Base-by-base conservation (phyloP, 106 monocot species). In the Hemerocallis citrina region DNA sequence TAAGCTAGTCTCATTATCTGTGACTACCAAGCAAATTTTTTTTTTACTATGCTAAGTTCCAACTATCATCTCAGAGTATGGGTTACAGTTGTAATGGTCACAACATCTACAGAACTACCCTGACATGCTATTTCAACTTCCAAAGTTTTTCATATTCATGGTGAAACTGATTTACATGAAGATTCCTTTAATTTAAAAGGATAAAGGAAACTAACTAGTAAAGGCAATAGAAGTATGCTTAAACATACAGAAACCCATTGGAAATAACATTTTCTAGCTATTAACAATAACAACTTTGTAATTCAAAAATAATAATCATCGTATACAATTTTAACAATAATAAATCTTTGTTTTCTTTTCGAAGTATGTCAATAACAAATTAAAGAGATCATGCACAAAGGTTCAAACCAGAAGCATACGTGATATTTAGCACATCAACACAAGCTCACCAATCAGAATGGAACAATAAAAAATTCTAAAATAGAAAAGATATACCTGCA, bases 401-500 rank as follows among this genome's bases (percentile, higher is more conserved):
- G 50, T 8, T 25, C 25, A 50, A 50, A 31, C 28, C 2, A 54
- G 1, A 54, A 54, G 31, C 54, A 31, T 0, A 24, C n/a, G n/a
- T n/a, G n/a, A n/a, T 50, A 3, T 50, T 27, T 25, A 27, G 4
- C 20, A 11, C 35, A 57, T 22, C 6, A 7, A 21, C 17, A 1
- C 35, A 36, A 57, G 57, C 35, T 20, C 3, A 11, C 8, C 9
- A 57, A 36, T 19, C 21, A 1, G 7, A 57, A 9, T 36, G 7
- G 11, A 14, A 34, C 35, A 57, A 8, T 17, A 19, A 57, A 21
- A 57, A n/a, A n/a, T n/a, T n/a, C 36, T 5, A 36, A 36, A 36
- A 57, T 12, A 8, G 10, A 21, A 21, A 9, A 57, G 35, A 17
- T 57, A 34, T 57, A 76, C 60, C 66, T 23, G 45, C 45, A 62